Evolutionary conservation across 345 rosid species (phyloP), one percentile per base, ranked within the genome.

Genomic region (Viola odorata): DNA sequence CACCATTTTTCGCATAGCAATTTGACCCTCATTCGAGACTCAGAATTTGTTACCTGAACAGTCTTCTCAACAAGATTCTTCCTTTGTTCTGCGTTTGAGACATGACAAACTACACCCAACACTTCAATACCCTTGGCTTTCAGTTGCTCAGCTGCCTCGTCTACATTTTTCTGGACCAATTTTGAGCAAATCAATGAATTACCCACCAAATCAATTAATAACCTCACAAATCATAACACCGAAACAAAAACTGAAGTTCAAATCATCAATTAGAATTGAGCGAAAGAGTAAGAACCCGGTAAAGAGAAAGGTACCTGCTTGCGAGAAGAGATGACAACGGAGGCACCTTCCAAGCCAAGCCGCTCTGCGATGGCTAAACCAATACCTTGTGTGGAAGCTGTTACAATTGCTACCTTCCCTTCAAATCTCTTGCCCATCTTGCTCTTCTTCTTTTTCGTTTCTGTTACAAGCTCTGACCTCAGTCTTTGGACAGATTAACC

Each of bases 321-420:
- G 68, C 94, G 80, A 52, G 94, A 87, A 58, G 94, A 87, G 72
- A 87, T 64, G 23, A 84, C 85, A 8, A 84, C 83, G n/a, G 81
- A 75, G 61, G 90, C 90, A 40, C 94, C 94, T 79, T 90, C 99
- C 32, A 75, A 74, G 59, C 87, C 97, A 23, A 94, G 84, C 37
- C 95, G 91, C 68, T 78, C 82, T 4, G 90, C 86, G 60, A 90
- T 86, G 66, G 76, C 67, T 66, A 84, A 76, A 61, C 99, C 97
- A 68, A 90, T 94, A 6, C 99, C 99, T 69, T 94, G 95, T 44
- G 99, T 90, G 3, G 99, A 94, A 41, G 96, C 99, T 3, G 95
- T 90, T 50, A 90, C 96, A 37, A 94, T 81, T 42, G 91, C 96
- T 0, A 90, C 97, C 69, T 90, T 89, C 12, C 96, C 91, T 50